Percentiles rank a stretch among this genome's conserved stretches.
Evolutionary conservation across 305 asterid genomes (phyloP).

Genomic region (Plantago lanceolata): DNA sequence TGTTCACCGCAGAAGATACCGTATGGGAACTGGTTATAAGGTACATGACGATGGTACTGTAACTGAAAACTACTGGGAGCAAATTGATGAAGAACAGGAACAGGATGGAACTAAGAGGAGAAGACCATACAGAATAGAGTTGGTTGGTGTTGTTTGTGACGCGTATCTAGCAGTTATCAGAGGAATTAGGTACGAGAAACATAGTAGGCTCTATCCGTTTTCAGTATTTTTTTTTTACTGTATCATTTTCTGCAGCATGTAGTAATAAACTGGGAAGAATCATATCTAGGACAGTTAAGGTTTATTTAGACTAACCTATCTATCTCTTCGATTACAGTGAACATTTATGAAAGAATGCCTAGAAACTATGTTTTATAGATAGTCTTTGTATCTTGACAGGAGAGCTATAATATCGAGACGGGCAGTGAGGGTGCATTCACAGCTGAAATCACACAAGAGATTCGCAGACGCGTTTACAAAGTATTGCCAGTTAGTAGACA

Average conservation of each 20-base stretch:
- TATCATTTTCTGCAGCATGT: too few relatives aligned
- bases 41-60: conserved; percentile 58
- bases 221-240: background rate
- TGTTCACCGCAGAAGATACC: conserved; percentile 80
- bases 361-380: background rate
- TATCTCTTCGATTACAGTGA: background rate
- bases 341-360: background rate
- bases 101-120: conserved; percentile 59
- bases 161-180: conserved; percentile 85
- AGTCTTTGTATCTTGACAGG: conserved; percentile 39
- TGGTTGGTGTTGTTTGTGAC: conserved; percentile 94
- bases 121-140: conserved; percentile 84
- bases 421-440: conserved; percentile 89
- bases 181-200: conserved; percentile 73
- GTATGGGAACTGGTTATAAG: conserved; percentile 89
- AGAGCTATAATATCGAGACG: conserved; percentile 89
- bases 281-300: background rate
- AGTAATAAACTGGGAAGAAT: too few relatives aligned
- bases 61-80: conserved; percentile 88
- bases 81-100: conserved; percentile 75
- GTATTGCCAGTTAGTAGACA: conserved; percentile 84
- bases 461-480: conserved; percentile 79
- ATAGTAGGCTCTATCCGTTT: background rate
- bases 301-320: background rate
- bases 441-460: conserved; percentile 83